phyloP scores from a whole-genome alignment of 768 basidiomycete genomes.

The Mycena polygramma region DNA sequence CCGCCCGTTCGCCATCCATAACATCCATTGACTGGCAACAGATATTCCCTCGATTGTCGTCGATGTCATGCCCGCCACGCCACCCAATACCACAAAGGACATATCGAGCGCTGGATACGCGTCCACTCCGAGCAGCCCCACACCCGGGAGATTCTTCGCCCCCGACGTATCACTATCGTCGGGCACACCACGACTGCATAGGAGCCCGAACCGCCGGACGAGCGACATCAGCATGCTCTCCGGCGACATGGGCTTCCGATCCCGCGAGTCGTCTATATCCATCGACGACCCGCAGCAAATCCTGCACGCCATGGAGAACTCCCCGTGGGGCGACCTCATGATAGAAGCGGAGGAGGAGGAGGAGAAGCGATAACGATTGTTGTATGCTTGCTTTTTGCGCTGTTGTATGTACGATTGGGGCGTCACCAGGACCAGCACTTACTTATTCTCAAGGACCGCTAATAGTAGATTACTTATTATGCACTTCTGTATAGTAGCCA shows the following conservation, averaged over 20 bases:
- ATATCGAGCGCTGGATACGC: constrained; percentile 60
- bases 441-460: constrained; percentile 26
- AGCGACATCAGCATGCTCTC: constrained; percentile 76
- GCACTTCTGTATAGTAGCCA: constrained; percentile 32
- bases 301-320: constrained; percentile 34
- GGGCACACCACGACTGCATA: constrained; percentile 64
- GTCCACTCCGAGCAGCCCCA: constrained; percentile 54
- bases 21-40: constrained; percentile 39
- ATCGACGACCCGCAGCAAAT: constrained; percentile 39
- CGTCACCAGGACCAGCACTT: background rate
- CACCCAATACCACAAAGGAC: constrained; percentile 66
- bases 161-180: constrained; percentile 63
- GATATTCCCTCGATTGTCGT: constrained; percentile 83
- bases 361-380: constrained; percentile 26
- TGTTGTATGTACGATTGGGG: constrained; percentile 28
- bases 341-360: constrained; percentile 38
- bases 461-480: constrained; percentile 36
- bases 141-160: constrained; percentile 52
- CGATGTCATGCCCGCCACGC: constrained; percentile 67
- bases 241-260: constrained; percentile 55
- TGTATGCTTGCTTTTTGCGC: constrained; percentile 9
- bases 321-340: constrained; percentile 39
- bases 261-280: constrained; percentile 53
- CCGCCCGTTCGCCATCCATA: background rate
- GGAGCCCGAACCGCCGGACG: constrained; percentile 61